Evolutionary conservation across 345 rosid species (phyloP).

Genomic region (Acer saccharum): DNA sequence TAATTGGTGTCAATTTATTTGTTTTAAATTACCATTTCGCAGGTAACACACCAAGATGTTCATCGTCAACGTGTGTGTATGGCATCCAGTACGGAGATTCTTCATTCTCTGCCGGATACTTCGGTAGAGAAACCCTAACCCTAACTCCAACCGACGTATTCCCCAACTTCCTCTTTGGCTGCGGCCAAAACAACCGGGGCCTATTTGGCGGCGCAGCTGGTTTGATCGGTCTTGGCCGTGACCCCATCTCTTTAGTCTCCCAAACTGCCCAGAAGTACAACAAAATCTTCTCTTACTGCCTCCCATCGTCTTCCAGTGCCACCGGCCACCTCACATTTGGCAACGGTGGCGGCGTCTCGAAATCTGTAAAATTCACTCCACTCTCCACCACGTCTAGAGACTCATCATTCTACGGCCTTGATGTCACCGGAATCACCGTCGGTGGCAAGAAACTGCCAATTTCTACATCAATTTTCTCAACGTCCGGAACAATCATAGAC

Average conservation of each 20-base stretch:
- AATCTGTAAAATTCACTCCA: slow-evolving; percentile 59
- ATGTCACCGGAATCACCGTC: slow-evolving; percentile 52
- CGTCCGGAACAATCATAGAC: slow-evolving; percentile 64
- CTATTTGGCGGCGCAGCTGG: slow-evolving; percentile 40
- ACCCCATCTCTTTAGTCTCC: slow-evolving; percentile 57
- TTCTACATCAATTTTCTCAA: slow-evolving; percentile 47
- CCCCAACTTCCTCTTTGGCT: slow-evolving; percentile 58
- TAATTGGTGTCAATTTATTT: too few species aligned
- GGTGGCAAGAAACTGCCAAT: slow-evolving; percentile 52
- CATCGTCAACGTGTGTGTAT: slow-evolving; percentile 51
- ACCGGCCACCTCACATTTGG: slow-evolving; percentile 81
- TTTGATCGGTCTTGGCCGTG: slow-evolving; percentile 76
- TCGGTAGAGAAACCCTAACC: slow-evolving; percentile 59
- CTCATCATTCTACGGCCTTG: slow-evolving; percentile 58
- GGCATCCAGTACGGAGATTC: slow-evolving; percentile 59
- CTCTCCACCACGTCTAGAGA: slow-evolving; percentile 37
- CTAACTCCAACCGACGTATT: slow-evolving; percentile 48
- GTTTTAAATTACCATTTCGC: too few species aligned
- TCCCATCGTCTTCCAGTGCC: slow-evolving; percentile 65
- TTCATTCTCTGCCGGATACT: slow-evolving; percentile 51
- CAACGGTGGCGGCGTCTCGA: slow-evolving; percentile 23
- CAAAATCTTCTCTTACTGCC: slow-evolving; percentile 76
- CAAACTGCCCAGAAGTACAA: slow-evolving; percentile 63
- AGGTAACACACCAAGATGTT: too few species aligned
- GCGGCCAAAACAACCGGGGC: slow-evolving; percentile 37